Evolutionary conservation across 164 flowering plant genomes (phyloP).

Genomic region (Akebia trifoliata): DNA sequence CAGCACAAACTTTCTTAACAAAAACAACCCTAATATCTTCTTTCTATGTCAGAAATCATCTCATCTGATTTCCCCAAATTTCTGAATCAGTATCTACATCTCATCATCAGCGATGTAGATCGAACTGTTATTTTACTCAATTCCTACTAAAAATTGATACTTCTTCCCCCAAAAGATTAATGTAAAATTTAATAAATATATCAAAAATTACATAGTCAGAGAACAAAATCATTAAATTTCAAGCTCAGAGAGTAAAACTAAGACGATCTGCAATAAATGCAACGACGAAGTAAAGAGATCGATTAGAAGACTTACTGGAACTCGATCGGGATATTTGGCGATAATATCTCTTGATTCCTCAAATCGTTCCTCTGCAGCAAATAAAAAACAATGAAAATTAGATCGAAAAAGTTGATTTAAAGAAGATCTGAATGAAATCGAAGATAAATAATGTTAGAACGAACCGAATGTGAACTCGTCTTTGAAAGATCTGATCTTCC

Average conservation of each 20-base stretch:
- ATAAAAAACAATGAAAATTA: neutral
- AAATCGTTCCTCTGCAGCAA: slow-evolving; percentile 46
- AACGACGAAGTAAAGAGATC: neutral
- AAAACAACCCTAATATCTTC: no score
- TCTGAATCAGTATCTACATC: no score
- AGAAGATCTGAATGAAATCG: neutral
- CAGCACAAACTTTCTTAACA: no score
- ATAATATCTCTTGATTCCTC: slow-evolving; percentile 65
- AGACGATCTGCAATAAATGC: neutral
- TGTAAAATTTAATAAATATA: neutral
- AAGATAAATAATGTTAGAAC: slow-evolving; percentile 11
- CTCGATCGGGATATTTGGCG: slow-evolving; percentile 66
- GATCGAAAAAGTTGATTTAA: neutral
- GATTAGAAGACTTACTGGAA: slow-evolving; percentile 47
- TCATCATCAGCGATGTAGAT: no score
- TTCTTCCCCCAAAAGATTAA: neutral
- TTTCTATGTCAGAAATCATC: no score
- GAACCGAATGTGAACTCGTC: slow-evolving; percentile 58
- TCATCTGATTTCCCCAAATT: no score
- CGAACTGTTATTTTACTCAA: no score
- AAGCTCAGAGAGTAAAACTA: neutral
- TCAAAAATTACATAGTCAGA: neutral
- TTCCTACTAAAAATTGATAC: neutral
- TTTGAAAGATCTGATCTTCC: slow-evolving; percentile 51
- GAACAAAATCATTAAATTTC: neutral